These are phyloP conservation scores for Venturiaceae sp. DNA, from an alignment of 2,329 filamentous ascomycete species.

Conservation along the genomic window DNA sequence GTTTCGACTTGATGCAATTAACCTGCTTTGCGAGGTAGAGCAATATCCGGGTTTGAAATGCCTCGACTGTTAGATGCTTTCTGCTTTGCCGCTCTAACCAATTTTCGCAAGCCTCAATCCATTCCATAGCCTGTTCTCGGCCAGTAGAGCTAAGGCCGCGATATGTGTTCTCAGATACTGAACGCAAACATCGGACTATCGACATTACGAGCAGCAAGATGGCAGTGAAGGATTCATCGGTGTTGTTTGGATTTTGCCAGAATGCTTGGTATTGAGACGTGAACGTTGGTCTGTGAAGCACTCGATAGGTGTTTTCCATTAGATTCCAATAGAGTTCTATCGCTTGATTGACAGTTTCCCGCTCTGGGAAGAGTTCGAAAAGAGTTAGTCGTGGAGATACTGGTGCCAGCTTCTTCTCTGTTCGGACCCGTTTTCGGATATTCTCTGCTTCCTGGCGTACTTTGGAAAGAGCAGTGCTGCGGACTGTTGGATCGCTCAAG, in stretches of 20 bases:
- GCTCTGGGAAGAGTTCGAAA: conserved; percentile 24
- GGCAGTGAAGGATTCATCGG: conserved; percentile 26
- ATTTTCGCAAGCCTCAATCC: conserved; percentile 29
- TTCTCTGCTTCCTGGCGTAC: background rate
- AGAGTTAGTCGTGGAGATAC: conserved; percentile 12
- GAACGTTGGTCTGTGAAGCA: conserved; percentile 45
- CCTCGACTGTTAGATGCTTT: conserved; percentile 40
- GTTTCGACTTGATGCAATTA: conserved; percentile 43
- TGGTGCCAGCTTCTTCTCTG: conserved; percentile 1
- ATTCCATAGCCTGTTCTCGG: conserved; percentile 26
- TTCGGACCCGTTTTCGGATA: background rate
- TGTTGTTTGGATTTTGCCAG: background rate
- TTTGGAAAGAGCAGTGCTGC: background rate
- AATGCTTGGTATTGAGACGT: conserved; percentile 40
- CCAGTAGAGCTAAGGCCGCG: conserved; percentile 31
- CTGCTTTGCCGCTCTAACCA: conserved; percentile 37
- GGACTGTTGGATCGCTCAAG: background rate
- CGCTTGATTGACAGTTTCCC: conserved; percentile 30
- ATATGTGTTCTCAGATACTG: conserved; percentile 20
- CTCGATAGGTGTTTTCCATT: conserved; percentile 42
- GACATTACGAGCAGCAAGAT: conserved; percentile 29
- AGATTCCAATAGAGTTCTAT: conserved; percentile 37
- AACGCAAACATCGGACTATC: conserved; percentile 23
- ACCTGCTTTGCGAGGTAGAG: conserved; percentile 39
- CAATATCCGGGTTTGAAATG: conserved; percentile 43